Percentiles rank a stretch among this genome's conserved stretches.
phyloP scores from a whole-genome alignment of 2,329 filamentous ascomycete species.

The Stemphylium vesicarium region DNA sequence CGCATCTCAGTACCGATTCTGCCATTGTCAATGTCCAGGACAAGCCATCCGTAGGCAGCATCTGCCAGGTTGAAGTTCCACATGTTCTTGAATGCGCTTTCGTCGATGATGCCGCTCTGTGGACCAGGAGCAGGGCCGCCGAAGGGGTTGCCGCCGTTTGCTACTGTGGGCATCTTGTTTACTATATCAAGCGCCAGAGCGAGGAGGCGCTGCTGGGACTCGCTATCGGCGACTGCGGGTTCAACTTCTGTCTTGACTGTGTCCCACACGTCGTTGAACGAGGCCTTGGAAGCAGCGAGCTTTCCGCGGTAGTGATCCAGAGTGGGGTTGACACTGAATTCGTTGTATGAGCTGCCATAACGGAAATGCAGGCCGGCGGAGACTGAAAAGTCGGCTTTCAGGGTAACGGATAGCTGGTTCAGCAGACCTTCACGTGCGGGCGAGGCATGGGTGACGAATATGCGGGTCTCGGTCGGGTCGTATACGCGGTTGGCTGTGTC shows the following conservation, averaged over 20 bases:
- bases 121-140: slow-evolving; percentile 80
- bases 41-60: slow-evolving; percentile 94
- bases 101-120: slow-evolving; percentile 87
- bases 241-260: slow-evolving; percentile 96
- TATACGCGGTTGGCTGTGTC: slow-evolving; percentile 98
- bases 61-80: slow-evolving; percentile 99
- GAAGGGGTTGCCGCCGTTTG: slow-evolving; percentile 95
- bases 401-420: slow-evolving; percentile 94
- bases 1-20: slow-evolving; percentile 98
- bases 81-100: slow-evolving; percentile 99
- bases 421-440: slow-evolving; percentile 94
- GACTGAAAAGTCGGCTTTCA: slow-evolving; percentile 98
- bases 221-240: slow-evolving; percentile 90
- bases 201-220: slow-evolving; percentile 89
- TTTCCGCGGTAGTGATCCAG: slow-evolving; percentile 98
- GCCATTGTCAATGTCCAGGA: slow-evolving; percentile 92
- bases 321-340: slow-evolving; percentile 98
- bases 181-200: slow-evolving; percentile 91
- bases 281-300: slow-evolving; percentile 95
- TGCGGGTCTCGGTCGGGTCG: slow-evolving; percentile 93
- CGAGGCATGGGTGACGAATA: slow-evolving; percentile 96
- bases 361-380: slow-evolving; percentile 97
- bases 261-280: slow-evolving; percentile 99
- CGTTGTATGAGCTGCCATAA: slow-evolving; percentile 99
- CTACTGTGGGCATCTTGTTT: slow-evolving; percentile 96